phyloP scores from a whole-genome alignment of 805 yeast species.

The Metschnikowia reukaufii region DNA sequence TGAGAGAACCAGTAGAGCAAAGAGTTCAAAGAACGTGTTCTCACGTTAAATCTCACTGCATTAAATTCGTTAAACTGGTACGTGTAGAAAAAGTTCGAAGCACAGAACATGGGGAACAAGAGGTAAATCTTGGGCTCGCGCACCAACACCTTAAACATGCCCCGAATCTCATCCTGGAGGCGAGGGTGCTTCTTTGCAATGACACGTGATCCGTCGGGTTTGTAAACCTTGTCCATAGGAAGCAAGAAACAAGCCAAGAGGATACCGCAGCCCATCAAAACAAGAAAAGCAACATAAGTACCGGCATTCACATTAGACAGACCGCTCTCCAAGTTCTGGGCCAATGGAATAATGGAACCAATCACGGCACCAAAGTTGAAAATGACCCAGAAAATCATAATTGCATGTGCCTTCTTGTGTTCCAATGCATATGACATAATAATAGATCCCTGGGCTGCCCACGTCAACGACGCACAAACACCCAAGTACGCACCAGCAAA shows the following conservation, averaged over 20 bases:
- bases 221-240: slow-evolving; percentile 50
- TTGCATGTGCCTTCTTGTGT: slow-evolving; percentile 49
- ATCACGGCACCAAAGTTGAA: slow-evolving; percentile 63
- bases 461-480: slow-evolving; percentile 51
- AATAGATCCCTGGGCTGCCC: slow-evolving; percentile 62
- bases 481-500: slow-evolving; percentile 61
- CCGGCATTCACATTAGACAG: slow-evolving; percentile 41
- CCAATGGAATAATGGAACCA: slow-evolving; percentile 59
- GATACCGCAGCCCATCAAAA: slow-evolving; percentile 49
- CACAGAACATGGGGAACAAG: slow-evolving; percentile 60
- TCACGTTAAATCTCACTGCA: slow-evolving; percentile 53
- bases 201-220: slow-evolving; percentile 51
- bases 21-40: slow-evolving; percentile 63
- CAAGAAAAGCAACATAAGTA: slow-evolving; percentile 55
- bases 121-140: slow-evolving; percentile 46
- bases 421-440: slow-evolving; percentile 60
- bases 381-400: slow-evolving; percentile 59
- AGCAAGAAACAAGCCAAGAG: slow-evolving; percentile 46
- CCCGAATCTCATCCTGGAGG: slow-evolving; percentile 45
- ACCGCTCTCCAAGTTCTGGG: slow-evolving; percentile 45
- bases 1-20: slow-evolving; percentile 61
- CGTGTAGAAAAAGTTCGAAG: slow-evolving; percentile 67
- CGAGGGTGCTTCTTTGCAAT: slow-evolving; percentile 45
- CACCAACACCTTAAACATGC: slow-evolving; percentile 37
- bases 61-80: slow-evolving; percentile 62